Percentiles rank a stretch among this genome's conserved stretches.
phyloP scores from a whole-genome alignment of 805 yeast genomes.

The Zygosaccharomyces gambellarensis region DNA sequence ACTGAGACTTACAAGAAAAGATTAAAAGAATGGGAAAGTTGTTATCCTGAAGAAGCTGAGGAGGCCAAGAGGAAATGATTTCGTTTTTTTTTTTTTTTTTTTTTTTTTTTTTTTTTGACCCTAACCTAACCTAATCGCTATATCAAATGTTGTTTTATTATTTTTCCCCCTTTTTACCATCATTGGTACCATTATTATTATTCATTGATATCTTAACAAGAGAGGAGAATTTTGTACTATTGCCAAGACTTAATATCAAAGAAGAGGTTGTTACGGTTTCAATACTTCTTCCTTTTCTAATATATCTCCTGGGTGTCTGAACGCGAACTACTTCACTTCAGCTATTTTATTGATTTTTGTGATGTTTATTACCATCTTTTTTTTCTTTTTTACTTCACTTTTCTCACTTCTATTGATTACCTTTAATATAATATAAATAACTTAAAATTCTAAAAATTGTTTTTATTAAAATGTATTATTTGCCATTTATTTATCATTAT shows the following conservation, averaged over 20 bases:
- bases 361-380: not conserved
- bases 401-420: not conserved
- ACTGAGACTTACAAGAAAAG: slow-evolving; percentile 35
- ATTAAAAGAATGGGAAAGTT: slow-evolving; percentile 38
- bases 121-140: not conserved
- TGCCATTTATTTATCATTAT: not conserved
- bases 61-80: slow-evolving; percentile 11
- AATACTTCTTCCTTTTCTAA: not conserved
- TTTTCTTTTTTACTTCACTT: slow-evolving; percentile 1
- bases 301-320: not conserved
- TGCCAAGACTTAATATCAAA: not conserved
- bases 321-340: not conserved
- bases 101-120: not conserved
- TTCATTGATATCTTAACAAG: not conserved
- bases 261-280: not conserved
- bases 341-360: not conserved
- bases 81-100: not conserved
- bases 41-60: slow-evolving; percentile 30
- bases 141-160: not conserved
- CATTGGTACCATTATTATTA: not conserved
- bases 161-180: not conserved
- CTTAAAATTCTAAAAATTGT: not conserved
- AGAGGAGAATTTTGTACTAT: slow-evolving; percentile 7
- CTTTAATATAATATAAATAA: not conserved
- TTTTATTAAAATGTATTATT: not conserved